A percentile compares a stretch with the other conserved stretches of the same genome.
Evolutionary conservation across 768 basidiomycete species (phyloP).

Genomic region (Pleurotus tuber-regium): DNA sequence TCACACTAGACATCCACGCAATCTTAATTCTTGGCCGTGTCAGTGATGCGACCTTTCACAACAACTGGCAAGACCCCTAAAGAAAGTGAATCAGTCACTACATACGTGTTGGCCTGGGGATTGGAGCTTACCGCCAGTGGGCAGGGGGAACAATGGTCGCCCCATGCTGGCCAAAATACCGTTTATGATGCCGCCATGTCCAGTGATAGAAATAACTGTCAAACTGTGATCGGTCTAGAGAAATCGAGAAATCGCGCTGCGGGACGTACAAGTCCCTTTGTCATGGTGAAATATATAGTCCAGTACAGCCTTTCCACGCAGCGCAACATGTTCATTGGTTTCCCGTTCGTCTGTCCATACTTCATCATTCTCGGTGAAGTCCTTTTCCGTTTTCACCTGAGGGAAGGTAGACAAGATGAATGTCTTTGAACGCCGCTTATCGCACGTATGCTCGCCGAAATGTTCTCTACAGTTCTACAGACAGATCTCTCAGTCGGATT

Average conservation of each 20-base stretch:
- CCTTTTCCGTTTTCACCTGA: too few relatives aligned
- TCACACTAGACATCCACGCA: too few relatives aligned
- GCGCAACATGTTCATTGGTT: slow-evolving; percentile 39
- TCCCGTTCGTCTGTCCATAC: slow-evolving; percentile 62
- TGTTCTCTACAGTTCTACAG: slow-evolving; percentile 64
- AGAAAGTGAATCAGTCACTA: background rate
- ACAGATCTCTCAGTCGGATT: too few relatives aligned
- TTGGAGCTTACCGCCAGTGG: slow-evolving; percentile 68
- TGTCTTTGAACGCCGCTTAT: slow-evolving; percentile 50
- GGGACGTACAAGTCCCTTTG: slow-evolving; percentile 43
- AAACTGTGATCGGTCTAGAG: background rate
- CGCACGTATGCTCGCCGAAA: slow-evolving; percentile 69
- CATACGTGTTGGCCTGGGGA: background rate
- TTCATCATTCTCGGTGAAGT: slow-evolving; percentile 63
- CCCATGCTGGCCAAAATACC: slow-evolving; percentile 49
- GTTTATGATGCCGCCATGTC: slow-evolving; percentile 62
- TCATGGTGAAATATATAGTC: slow-evolving; percentile 53
- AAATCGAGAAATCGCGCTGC: background rate
- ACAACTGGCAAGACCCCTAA: slow-evolving; percentile 24
- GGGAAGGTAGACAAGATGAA: slow-evolving; percentile 51
- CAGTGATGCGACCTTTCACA: too few relatives aligned
- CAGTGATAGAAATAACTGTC: slow-evolving; percentile 66
- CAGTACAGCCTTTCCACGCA: slow-evolving; percentile 48
- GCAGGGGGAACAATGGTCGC: slow-evolving; percentile 42
- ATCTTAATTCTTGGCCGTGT: too few relatives aligned